phyloP scores from a whole-genome alignment of 176 grass and related monocot species.

The Ensete glaucum region DNA sequence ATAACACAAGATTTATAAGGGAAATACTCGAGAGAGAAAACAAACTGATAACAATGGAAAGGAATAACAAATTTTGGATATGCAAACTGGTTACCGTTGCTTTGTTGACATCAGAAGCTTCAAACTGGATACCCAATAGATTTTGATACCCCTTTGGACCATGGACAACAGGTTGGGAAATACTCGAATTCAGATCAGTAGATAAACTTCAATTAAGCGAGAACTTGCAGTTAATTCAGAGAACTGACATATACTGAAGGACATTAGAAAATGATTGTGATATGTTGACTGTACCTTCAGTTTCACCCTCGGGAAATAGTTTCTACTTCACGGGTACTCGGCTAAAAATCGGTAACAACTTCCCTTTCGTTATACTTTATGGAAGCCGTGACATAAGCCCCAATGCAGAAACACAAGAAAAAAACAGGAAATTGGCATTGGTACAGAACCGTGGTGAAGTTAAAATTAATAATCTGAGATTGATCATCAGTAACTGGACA shows the following conservation, averaged over 20 bases:
- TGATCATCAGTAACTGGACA: neutral
- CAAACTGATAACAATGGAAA: too few relatives aligned
- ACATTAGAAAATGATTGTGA: neutral
- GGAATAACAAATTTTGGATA: neutral
- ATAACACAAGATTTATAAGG: too few relatives aligned
- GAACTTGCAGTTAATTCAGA: neutral
- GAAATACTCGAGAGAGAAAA: too few relatives aligned
- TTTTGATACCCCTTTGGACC: slow-evolving; percentile 34
- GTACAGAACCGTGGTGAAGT: neutral
- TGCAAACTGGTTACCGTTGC: neutral
- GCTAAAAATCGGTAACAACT: slow-evolving; percentile 80
- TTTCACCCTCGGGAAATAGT: slow-evolving; percentile 28
- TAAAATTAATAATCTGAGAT: neutral
- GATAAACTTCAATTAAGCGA: neutral
- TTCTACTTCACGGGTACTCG: slow-evolving; percentile 49
- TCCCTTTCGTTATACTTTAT: slow-evolving; percentile 78
- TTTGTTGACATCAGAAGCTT: slow-evolving; percentile 21
- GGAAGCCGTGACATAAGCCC: slow-evolving; percentile 82
- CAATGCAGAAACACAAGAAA: slow-evolving; percentile 1
- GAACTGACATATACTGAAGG: neutral
- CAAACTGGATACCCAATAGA: slow-evolving; percentile 28
- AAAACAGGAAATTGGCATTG: neutral
- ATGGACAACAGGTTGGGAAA: slow-evolving; percentile 59
- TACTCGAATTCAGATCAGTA: slow-evolving; percentile 66
- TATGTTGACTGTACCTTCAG: slow-evolving; percentile 41